Conservation (phyloP, 2,329 filamentous ascomycete species). For the Aspergillus sp. region DNA sequence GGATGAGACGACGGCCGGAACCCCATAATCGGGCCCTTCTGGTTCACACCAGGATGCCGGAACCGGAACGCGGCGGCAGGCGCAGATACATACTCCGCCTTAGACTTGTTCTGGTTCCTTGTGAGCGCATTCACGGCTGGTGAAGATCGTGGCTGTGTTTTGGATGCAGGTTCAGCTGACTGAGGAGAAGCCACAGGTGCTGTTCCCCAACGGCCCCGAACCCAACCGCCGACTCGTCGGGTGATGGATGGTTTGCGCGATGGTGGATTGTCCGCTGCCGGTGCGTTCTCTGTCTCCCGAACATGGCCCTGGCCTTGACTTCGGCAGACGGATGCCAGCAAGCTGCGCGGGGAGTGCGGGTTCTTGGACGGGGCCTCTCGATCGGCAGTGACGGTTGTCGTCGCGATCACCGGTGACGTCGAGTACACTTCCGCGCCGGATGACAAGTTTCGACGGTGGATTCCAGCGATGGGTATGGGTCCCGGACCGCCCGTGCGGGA, state of each 20-base stretch:
- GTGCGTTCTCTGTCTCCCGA: neutral
- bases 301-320: neutral
- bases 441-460: slow-evolving; percentile 43
- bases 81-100: slow-evolving; percentile 3
- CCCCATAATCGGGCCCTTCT: slow-evolving; percentile 66
- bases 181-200: slow-evolving; percentile 32
- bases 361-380: slow-evolving; percentile 18
- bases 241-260: slow-evolving; percentile 35
- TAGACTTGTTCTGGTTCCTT: slow-evolving; percentile 24
- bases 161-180: neutral
- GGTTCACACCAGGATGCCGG: slow-evolving; percentile 68
- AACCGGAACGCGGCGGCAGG: slow-evolving; percentile 12
- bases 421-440: slow-evolving; percentile 36
- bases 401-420: slow-evolving; percentile 33
- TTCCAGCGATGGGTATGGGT: slow-evolving; percentile 37
- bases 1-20: slow-evolving; percentile 54
- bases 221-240: slow-evolving; percentile 58
- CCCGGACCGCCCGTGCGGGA: slow-evolving; percentile 61
- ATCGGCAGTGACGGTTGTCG: slow-evolving; percentile 29
- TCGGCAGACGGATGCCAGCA: slow-evolving; percentile 25
- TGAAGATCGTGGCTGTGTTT: neutral
- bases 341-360: slow-evolving; percentile 22
- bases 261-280: neutral
- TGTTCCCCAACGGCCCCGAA: slow-evolving; percentile 57
- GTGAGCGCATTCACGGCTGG: neutral